A percentile compares a stretch with the other conserved stretches of the same genome.
phyloP scores from a whole-genome alignment of 106 monocot genomes.

The Agapanthus africanus region DNA sequence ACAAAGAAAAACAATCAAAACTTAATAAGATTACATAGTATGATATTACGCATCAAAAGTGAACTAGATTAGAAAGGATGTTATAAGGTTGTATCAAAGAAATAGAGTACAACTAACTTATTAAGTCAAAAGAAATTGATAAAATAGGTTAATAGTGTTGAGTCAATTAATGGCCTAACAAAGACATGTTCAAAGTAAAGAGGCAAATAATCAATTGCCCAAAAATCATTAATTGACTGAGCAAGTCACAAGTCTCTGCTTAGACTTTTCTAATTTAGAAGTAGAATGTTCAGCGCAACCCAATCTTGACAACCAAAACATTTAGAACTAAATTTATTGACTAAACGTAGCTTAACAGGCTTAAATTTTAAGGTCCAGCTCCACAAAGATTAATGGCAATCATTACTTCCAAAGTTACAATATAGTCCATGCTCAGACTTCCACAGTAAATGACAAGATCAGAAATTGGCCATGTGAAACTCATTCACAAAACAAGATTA shows the following conservation, averaged over 20 bases:
- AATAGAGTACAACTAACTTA: not conserved
- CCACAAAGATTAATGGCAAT: not conserved
- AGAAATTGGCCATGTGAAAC: too few relatives aligned
- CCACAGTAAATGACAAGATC: too few relatives aligned
- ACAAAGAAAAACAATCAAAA: not conserved
- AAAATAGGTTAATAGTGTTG: too few relatives aligned
- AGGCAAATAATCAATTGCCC: not conserved
- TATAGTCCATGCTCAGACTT: too few relatives aligned
- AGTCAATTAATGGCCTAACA: too few relatives aligned
- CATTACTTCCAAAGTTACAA: not conserved
- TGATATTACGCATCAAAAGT: not conserved
- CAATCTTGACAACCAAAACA: not conserved
- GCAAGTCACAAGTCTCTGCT: not conserved
- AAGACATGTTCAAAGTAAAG: not conserved
- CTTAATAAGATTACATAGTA: not conserved
- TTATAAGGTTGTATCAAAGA: not conserved
- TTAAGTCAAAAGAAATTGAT: too few relatives aligned
- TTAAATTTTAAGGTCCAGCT: not conserved
- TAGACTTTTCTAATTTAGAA: not conserved
- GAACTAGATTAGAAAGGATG: not conserved
- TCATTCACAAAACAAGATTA: too few relatives aligned
- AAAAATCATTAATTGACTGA: not conserved
- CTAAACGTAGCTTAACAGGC: not conserved
- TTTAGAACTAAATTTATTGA: not conserved
- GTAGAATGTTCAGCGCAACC: not conserved